Evolutionary conservation across 352 stramenopile species (phyloP).

Genomic region (Globisporangium iwayamae): DNA sequence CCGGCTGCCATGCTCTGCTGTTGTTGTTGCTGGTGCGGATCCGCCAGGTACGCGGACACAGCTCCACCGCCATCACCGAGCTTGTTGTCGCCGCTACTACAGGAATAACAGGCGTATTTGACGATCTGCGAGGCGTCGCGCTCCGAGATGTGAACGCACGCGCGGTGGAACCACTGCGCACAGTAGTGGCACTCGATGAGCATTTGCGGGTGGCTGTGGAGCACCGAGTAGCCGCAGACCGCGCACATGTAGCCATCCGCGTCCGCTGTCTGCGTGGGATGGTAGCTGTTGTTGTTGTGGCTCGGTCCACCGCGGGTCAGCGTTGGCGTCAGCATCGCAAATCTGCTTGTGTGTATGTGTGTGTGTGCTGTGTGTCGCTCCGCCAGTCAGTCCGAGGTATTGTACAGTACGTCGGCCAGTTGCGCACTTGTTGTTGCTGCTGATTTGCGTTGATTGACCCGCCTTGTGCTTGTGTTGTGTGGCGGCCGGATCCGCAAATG

Average conservation of each 20-base stretch:
- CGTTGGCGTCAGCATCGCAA: conserved; percentile 15
- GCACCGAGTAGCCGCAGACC: conserved; percentile 18
- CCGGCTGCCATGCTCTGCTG: conserved; percentile 1
- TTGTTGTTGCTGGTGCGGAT: background rate
- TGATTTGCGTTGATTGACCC: background rate
- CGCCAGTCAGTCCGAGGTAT: background rate
- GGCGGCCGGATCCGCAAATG: conserved; percentile 6
- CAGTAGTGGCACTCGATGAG: conserved; percentile 56
- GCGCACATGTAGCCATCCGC: conserved; percentile 17
- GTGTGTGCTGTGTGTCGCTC: background rate
- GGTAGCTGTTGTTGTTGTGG: conserved; percentile 3
- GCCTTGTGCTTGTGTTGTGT: background rate
- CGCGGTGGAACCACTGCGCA: conserved; percentile 46
- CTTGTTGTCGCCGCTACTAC: conserved; percentile 38
- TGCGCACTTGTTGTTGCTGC: conserved; percentile 1
- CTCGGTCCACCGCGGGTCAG: background rate
- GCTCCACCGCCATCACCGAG: conserved; percentile 27
- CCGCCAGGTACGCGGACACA: conserved; percentile 19
- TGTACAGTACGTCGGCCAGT: background rate
- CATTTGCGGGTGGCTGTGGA: conserved; percentile 23
- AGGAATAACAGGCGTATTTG: conserved; percentile 39
- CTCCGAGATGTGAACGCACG: conserved; percentile 44
- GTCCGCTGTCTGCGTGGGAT: background rate
- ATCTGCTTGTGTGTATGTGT: background rate
- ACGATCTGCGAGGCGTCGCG: conserved; percentile 43